Percentiles rank a stretch among this genome's conserved stretches.
Evolutionary conservation across 2,329 filamentous ascomycete genomes (phyloP).

Genomic region (Trichoderma afroharzianum): DNA sequence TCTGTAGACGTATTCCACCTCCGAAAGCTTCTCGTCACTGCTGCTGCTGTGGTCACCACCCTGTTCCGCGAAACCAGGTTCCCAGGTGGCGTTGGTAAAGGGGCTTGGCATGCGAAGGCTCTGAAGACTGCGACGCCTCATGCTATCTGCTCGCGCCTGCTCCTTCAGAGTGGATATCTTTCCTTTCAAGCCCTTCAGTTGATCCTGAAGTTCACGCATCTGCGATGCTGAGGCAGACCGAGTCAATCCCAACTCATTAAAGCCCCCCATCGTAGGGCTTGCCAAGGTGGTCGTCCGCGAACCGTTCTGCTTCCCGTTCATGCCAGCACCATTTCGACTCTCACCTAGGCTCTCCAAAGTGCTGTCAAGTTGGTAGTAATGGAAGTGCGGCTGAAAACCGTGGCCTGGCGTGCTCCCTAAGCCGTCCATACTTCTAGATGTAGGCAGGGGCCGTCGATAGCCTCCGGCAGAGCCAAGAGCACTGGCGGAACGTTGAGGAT

Average conservation of each 20-base stretch:
- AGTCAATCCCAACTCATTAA: slow-evolving; percentile 48
- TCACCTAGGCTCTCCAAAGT: slow-evolving; percentile 54
- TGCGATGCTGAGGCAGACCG: slow-evolving; percentile 70
- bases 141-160: slow-evolving; percentile 72
- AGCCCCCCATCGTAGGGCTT: slow-evolving; percentile 44
- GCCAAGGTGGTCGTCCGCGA: slow-evolving; percentile 37
- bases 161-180: slow-evolving; percentile 78
- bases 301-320: slow-evolving; percentile 29
- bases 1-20: background rate
- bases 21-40: slow-evolving; percentile 20
- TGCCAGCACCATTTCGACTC: slow-evolving; percentile 35
- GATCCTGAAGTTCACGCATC: slow-evolving; percentile 71
- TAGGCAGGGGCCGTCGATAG: slow-evolving; percentile 49
- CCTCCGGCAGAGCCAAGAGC: slow-evolving; percentile 58
- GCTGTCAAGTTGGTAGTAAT: slow-evolving; percentile 37
- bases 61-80: slow-evolving; percentile 28
- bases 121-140: slow-evolving; percentile 73
- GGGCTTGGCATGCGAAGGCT: slow-evolving; percentile 73
- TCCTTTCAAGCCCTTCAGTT: slow-evolving; percentile 81
- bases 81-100: slow-evolving; percentile 63
- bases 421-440: slow-evolving; percentile 44
- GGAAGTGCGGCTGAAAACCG: slow-evolving; percentile 25
- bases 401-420: slow-evolving; percentile 28
- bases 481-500: slow-evolving; percentile 59
- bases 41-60: slow-evolving; percentile 21